Base-by-base conservation (phyloP, 2,329 filamentous ascomycete genomes). In the Ophiosphaerella narmari region DNA sequence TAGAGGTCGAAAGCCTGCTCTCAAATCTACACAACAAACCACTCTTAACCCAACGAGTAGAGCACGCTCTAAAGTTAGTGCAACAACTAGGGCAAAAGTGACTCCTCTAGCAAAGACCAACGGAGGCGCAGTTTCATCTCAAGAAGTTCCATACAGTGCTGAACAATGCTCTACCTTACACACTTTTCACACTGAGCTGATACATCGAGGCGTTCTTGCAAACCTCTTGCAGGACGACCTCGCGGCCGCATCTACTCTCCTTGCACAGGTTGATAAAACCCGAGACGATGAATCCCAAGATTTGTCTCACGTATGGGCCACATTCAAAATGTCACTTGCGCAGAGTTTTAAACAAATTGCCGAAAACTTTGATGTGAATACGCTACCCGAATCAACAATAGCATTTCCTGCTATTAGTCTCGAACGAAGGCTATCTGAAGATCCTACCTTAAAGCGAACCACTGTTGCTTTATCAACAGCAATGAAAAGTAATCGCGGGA, bases 381-480 rank as follows among this genome's bases (percentile, higher is more conserved):
- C 93, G 8, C 82, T 97, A 13, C 90, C 93, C 39, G 94, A 99
- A 64, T 97, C 94, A 0, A 96, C 91, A 0, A 86, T 97, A 23
- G 95, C 91, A 0, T 88, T 93, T 52, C 91, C 92, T 1, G 86
- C 90, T 0, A 78, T 93, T 18, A 63, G 63, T 16, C 47, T 57
- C 18, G 62, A 71, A 3, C 52, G 60, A 13, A 66, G 58, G 40
- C 49, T 57, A 11, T 70, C 67, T 3, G 66, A 71, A 34, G 59
- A 50, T 2, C 23, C 41, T 3, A 29, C 41, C 24, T 14, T 46
- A 2, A 67, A 68, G 26, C 59, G 57, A 35, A 40, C 48, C 24
- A 18, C 46, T 8, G 40, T 51, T 12, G 41, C 43, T n/a, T 40
- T 54, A 31, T 38, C 49, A 24, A 34, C 60, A 14, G 43, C 50